Evolutionary conservation across 2,329 filamentous ascomycete species (phyloP), one percentile per base, ranked within the genome.

Genomic region (Endocalyx cinctus): DNA sequence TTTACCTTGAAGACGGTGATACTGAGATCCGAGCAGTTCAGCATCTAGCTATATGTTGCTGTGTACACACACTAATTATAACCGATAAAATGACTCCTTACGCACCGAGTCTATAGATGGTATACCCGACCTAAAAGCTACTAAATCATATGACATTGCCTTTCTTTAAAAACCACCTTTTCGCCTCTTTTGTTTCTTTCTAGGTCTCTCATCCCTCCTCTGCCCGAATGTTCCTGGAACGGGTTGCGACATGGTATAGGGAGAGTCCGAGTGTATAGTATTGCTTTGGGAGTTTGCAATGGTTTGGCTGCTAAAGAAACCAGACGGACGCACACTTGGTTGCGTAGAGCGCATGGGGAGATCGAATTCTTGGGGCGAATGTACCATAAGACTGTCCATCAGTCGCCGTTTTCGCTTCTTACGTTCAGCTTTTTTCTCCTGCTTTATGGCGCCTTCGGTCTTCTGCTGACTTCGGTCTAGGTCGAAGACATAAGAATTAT

Each of bases 201-300:
- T 52, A 10, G 46, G 44, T 14, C n/a, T n/a, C n/a, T 42, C 36
- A 14, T 47, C 47, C 5, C 46, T 38, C 23, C 52, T 46, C n/a
- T 41, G 47, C 25, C 51, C 54, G 36, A 57, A 59, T 3, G 40
- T 18, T 1, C 55, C 55, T 6, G 44, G 12, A 8, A 47, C 27
- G n/a, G 55, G 55, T 33, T 59, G 55, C 12, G 54, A 57, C 55
- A 57, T 58, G 10, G 42, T 45, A 5, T 48, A 39, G 10, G 41
- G 3, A 13, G 48, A 41, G 20, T 49, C 46, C 2, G 52, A 54
- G 12, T 41, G 38, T 17, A 45, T 25, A 25, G 33, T 23, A 42
- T 28, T 12, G 33, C 20, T 25, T 46, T 51, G 51, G 18, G 47
- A 51, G 17, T 31, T 44, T n/a, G n/a, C n/a, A n/a, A n/a, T 47